A percentile compares a stretch with the other conserved stretches of the same genome.
These are phyloP conservation scores for Cicer pinnatifidum DNA, from an alignment of 306 rosid genomes.

Conservation along the genomic window DNA sequence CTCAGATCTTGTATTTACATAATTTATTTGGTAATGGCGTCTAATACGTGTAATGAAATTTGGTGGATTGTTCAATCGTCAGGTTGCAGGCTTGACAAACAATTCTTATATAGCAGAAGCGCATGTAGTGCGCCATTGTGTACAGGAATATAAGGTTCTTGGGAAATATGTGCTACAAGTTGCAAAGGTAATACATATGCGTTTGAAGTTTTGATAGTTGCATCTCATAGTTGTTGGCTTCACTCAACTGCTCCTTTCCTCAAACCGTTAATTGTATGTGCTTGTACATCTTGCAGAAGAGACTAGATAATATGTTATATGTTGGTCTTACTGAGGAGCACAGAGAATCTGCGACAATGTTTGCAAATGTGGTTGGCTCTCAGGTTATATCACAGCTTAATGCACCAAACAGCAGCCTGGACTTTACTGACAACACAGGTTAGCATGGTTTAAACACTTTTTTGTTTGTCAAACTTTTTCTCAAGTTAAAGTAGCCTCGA, in stretches of 20 bases:
- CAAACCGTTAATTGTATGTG: constrained; percentile 34
- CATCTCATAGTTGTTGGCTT: constrained; percentile 40
- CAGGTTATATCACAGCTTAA: constrained; percentile 95
- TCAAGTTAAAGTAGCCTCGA: constrained; percentile 29
- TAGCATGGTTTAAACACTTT: constrained; percentile 39
- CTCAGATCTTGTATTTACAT: constrained; percentile 27
- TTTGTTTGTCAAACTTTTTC: constrained; percentile 31
- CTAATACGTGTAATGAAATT: constrained; percentile 32
- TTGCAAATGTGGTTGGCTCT: constrained; percentile 91
- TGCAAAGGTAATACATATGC: constrained; percentile 71
- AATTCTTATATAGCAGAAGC: constrained; percentile 80
- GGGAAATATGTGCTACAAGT: constrained; percentile 83
- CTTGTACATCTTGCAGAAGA: constrained; percentile 74
- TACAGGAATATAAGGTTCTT: constrained; percentile 74
- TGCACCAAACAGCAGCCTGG: constrained; percentile 57
- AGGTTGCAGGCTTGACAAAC: constrained; percentile 98
- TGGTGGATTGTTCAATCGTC: constrained; percentile 49
- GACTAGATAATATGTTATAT: constrained; percentile 84
- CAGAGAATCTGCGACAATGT: constrained; percentile 92
- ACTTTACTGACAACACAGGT: constrained; percentile 62
- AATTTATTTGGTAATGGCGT: constrained; percentile 28
- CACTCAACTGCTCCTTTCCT: constrained; percentile 44
- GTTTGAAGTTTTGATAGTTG: constrained; percentile 37
- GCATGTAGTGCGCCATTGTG: constrained; percentile 86
- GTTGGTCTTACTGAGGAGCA: constrained; percentile 99